Percentiles rank a stretch among this genome's conserved stretches.
phyloP scores from a whole-genome alignment of 1,284 basidiomycete genomes.

The Bondarzewia mesenterica region DNA sequence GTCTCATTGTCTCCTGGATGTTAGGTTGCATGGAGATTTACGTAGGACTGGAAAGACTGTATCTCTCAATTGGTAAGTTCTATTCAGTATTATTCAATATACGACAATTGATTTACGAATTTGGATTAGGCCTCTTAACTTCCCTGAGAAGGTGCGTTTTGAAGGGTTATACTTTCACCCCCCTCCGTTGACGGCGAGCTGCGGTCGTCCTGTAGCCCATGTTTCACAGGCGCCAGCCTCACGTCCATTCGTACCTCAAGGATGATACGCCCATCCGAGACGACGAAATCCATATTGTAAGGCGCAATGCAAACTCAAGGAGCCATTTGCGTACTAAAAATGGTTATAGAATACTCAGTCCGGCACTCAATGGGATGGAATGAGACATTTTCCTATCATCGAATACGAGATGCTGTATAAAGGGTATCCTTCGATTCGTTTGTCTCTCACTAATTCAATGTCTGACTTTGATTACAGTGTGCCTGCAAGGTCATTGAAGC shows the following conservation, averaged over 20 bases:
- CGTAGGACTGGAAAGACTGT: conserved; percentile 46
- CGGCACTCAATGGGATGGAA: conserved; percentile 69
- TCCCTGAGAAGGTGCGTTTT: conserved; percentile 45
- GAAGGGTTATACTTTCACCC: too few relatives aligned
- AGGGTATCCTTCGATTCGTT: conserved; percentile 32
- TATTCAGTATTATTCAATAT: neutral
- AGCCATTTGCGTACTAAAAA: neutral
- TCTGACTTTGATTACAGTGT: conserved; percentile 28
- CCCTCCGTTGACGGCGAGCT: neutral
- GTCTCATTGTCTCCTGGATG: neutral
- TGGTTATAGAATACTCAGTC: conserved; percentile 59
- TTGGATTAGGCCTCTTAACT: conserved; percentile 51
- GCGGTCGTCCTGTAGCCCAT: conserved; percentile 41
- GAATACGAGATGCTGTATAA: conserved; percentile 57
- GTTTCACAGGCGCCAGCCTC: conserved; percentile 46
- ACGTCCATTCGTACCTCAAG: conserved; percentile 33
- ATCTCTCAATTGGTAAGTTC: conserved; percentile 52
- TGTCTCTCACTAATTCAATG: neutral
- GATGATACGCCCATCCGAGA: conserved; percentile 28
- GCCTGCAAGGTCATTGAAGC: conserved; percentile 33
- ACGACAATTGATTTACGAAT: conserved; percentile 1
- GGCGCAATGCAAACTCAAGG: conserved; percentile 15
- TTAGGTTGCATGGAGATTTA: neutral
- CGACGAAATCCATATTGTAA: conserved; percentile 57
- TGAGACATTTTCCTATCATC: conserved; percentile 51